Evolutionary conservation across 768 basidiomycete species (phyloP).

Genomic region (Agaricus blazei): DNA sequence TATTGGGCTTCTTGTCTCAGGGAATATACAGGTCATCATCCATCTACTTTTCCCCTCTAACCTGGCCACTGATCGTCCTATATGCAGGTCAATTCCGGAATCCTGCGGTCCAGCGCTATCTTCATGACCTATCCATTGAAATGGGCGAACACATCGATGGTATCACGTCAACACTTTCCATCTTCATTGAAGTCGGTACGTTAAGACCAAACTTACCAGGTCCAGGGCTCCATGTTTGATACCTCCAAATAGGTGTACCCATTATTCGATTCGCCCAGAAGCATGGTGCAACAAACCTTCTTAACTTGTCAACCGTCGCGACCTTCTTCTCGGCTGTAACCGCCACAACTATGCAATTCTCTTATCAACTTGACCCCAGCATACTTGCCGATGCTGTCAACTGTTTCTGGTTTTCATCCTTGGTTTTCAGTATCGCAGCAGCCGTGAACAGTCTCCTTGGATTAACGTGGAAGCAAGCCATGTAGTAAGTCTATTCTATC

Average conservation of each 20-base stretch:
- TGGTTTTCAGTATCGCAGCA: slow-evolving; percentile 74
- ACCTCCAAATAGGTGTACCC: slow-evolving; percentile 48
- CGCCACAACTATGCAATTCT: slow-evolving; percentile 68
- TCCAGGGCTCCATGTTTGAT: background rate
- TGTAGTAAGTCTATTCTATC: slow-evolving; percentile 54
- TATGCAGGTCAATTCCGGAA: slow-evolving; percentile 64
- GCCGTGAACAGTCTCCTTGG: slow-evolving; percentile 76
- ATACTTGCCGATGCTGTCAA: slow-evolving; percentile 52
- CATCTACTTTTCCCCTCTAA: background rate
- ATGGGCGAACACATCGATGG: slow-evolving; percentile 71
- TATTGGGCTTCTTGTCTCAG: slow-evolving; percentile 73
- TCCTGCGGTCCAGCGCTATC: slow-evolving; percentile 67
- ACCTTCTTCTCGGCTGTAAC: slow-evolving; percentile 80
- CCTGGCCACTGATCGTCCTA: background rate
- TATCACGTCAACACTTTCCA: slow-evolving; percentile 58
- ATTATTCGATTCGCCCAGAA: slow-evolving; percentile 75
- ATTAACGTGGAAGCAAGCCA: slow-evolving; percentile 75
- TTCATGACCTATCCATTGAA: slow-evolving; percentile 67
- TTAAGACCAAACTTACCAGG: slow-evolving; percentile 2
- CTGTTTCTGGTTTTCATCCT: slow-evolving; percentile 67
- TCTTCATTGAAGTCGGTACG: slow-evolving; percentile 75
- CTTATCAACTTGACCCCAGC: slow-evolving; percentile 36
- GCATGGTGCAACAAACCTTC: slow-evolving; percentile 62
- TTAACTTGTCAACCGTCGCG: slow-evolving; percentile 72
- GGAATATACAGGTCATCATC: slow-evolving; percentile 48